These are phyloP conservation scores for Cyclostephanos invisitatus DNA, from an alignment of 108 stramenopile genomes.

Conservation along the genomic window DNA sequence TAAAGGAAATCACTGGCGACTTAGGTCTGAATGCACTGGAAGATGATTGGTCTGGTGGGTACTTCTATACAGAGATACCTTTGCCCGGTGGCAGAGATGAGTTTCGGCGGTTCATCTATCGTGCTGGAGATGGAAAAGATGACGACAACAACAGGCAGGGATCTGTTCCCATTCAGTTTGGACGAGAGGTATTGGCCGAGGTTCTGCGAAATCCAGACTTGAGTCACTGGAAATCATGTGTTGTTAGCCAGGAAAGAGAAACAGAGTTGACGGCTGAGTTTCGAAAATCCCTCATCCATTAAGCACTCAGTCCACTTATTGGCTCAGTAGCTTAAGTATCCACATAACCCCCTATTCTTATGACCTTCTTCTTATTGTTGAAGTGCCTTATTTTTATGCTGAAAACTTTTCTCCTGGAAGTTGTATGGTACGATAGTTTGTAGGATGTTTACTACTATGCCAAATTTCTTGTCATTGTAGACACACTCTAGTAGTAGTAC, in stretches of 20 bases:
- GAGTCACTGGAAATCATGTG: constrained; percentile 88
- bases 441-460: too few species aligned
- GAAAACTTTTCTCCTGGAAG: too few species aligned
- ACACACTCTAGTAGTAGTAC: too few species aligned
- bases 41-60: constrained; percentile 51
- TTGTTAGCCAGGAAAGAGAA: constrained; percentile 75
- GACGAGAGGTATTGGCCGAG: constrained; percentile 81
- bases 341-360: too few species aligned
- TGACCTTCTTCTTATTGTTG: too few species aligned
- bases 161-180: constrained; percentile 82
- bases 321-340: neutral
- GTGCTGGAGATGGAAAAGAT: constrained; percentile 35
- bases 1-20: constrained; percentile 74
- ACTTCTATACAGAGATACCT: constrained; percentile 69
- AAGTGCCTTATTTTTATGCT: too few species aligned
- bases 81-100: constrained; percentile 35
- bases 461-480: too few species aligned
- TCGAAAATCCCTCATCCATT: constrained; percentile 48
- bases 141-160: constrained; percentile 9
- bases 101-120: constrained; percentile 56
- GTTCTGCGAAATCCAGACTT: constrained; percentile 67
- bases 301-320: neutral
- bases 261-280: constrained; percentile 58
- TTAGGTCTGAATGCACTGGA: constrained; percentile 57
- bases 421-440: too few species aligned